These are phyloP conservation scores for Cutaneotrichosporon cyanovorans DNA, from an alignment of 1,284 basidiomycete genomes.

Conservation along the genomic window DNA sequence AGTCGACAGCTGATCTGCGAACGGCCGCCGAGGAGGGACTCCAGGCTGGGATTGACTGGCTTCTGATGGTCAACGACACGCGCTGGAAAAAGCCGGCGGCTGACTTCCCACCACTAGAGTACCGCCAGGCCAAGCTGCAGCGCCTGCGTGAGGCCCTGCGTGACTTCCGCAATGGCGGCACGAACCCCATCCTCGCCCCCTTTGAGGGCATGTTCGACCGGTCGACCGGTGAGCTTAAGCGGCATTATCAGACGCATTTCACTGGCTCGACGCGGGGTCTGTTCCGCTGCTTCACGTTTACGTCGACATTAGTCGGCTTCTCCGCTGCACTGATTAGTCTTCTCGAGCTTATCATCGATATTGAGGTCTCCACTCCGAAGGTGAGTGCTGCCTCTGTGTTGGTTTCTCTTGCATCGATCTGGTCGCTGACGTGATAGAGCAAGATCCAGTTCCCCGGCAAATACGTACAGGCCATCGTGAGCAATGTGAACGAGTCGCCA, in stretches of 20 bases:
- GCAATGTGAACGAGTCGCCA: conserved; percentile 27
- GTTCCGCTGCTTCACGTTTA: conserved; percentile 47
- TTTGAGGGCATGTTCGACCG: conserved; percentile 46
- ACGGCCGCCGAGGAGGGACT: conserved; percentile 44
- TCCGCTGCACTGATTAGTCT: conserved; percentile 34
- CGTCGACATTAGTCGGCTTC: conserved; percentile 43
- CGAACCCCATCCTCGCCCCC: conserved; percentile 51
- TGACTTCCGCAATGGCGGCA: conserved; percentile 46
- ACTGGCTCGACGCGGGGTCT: conserved; percentile 38
- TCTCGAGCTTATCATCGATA: conserved; percentile 31
- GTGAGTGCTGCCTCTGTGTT: no score
- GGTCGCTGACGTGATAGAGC: conserved; percentile 12
- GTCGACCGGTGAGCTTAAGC: conserved; percentile 28
- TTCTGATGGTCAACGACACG: conserved; percentile 50
- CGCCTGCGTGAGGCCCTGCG: conserved; percentile 44
- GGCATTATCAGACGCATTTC: conserved; percentile 1
- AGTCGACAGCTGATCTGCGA: conserved; percentile 49
- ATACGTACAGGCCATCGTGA: conserved; percentile 43
- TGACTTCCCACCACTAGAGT: conserved; percentile 19
- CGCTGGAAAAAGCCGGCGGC: conserved; percentile 47
- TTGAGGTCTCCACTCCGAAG: conserved; percentile 39
- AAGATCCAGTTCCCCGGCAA: conserved; percentile 46
- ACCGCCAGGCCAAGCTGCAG: conserved; percentile 46
- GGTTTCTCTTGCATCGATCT: no score
- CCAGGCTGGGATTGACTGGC: conserved; percentile 37